phyloP scores from a whole-genome alignment of 1,139 yeast genomes.

The Kazachstania sp. region DNA sequence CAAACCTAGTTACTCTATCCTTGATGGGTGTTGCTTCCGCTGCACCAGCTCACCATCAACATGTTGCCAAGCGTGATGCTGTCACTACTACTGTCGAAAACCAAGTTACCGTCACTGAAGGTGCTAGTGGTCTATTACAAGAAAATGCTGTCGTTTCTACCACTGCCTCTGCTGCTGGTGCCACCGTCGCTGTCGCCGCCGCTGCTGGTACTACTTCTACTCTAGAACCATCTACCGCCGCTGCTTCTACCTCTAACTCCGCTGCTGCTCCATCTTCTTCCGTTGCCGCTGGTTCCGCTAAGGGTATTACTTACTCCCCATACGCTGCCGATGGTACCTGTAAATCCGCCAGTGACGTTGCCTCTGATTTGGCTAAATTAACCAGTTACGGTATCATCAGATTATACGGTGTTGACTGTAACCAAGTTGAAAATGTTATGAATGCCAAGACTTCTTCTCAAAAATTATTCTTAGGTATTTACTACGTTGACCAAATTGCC shows the following conservation, averaged over 20 bases:
- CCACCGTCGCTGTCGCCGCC: conserved; percentile 30
- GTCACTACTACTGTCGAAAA: conserved; percentile 15
- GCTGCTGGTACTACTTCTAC: conserved; percentile 12
- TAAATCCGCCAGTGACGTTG: conserved; percentile 52
- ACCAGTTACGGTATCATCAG: conserved; percentile 53
- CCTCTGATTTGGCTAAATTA: conserved; percentile 50
- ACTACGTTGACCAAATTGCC: conserved; percentile 45
- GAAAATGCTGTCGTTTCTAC: conserved; percentile 11
- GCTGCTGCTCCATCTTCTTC: conserved; percentile 27
- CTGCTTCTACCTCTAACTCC: conserved; percentile 39
- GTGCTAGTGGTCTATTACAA: conserved; percentile 2
- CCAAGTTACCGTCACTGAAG: conserved; percentile 9
- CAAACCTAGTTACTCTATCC: conserved; percentile 30
- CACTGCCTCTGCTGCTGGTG: conserved; percentile 6
- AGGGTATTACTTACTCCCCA: conserved; percentile 80
- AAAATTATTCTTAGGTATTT: conserved; percentile 66
- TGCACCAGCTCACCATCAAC: conserved; percentile 37
- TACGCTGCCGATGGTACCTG: conserved; percentile 64
- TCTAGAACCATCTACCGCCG: conserved; percentile 34
- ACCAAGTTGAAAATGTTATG: conserved; percentile 62
- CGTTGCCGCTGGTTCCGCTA: conserved; percentile 35
- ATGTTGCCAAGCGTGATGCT: conserved; percentile 37
- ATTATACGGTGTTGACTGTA: conserved; percentile 78
- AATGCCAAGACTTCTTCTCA: conserved; percentile 53
- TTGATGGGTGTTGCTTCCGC: conserved; percentile 32